A percentile compares a stretch with the other conserved stretches of the same genome.
Evolutionary conservation across 2,329 filamentous ascomycete species (phyloP).

Genomic region (Magnaporthiopsis rhizophila): DNA sequence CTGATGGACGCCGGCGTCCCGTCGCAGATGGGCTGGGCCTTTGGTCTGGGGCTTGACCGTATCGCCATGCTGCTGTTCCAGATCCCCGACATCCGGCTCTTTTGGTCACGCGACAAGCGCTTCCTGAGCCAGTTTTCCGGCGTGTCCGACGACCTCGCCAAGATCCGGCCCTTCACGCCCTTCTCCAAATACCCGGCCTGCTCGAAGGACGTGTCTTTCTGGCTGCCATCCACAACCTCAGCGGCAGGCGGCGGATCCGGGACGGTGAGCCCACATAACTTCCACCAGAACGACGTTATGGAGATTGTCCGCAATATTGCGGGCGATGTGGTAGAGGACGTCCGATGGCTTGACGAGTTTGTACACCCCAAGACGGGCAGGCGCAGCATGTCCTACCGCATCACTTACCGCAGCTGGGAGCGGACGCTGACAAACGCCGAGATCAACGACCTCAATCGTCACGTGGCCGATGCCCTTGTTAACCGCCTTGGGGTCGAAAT

Average conservation of each 20-base stretch:
- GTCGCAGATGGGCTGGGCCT: constrained; percentile 82
- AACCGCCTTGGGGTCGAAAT: constrained; percentile 71
- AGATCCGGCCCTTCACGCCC: constrained; percentile 60
- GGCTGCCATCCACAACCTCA: constrained; percentile 51
- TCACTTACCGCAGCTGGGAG: constrained; percentile 90
- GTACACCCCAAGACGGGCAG: constrained; percentile 76
- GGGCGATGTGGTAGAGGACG: constrained; percentile 82
- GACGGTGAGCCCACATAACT: constrained; percentile 33
- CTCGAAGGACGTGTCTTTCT: constrained; percentile 91
- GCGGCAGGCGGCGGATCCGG: constrained; percentile 37
- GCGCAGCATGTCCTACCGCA: constrained; percentile 81
- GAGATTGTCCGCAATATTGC: constrained; percentile 79
- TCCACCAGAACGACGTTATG: constrained; percentile 97
- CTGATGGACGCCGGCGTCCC: constrained; percentile 70
- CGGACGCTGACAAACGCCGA: constrained; percentile 80
- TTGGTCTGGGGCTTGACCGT: constrained; percentile 86
- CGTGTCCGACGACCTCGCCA: constrained; percentile 41
- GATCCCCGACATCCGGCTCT: constrained; percentile 91
- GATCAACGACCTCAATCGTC: constrained; percentile 66
- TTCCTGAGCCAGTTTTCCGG: constrained; percentile 81
- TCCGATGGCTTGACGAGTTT: constrained; percentile 77
- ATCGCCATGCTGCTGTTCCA: constrained; percentile 97
- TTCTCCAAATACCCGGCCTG: constrained; percentile 90
- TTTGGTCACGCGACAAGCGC: constrained; percentile 81
- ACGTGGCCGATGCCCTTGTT: constrained; percentile 58